These are phyloP conservation scores for Raphidocelis subcapitata DNA, from an alignment of 139 green algal genomes.

Conservation along the genomic window DNA sequence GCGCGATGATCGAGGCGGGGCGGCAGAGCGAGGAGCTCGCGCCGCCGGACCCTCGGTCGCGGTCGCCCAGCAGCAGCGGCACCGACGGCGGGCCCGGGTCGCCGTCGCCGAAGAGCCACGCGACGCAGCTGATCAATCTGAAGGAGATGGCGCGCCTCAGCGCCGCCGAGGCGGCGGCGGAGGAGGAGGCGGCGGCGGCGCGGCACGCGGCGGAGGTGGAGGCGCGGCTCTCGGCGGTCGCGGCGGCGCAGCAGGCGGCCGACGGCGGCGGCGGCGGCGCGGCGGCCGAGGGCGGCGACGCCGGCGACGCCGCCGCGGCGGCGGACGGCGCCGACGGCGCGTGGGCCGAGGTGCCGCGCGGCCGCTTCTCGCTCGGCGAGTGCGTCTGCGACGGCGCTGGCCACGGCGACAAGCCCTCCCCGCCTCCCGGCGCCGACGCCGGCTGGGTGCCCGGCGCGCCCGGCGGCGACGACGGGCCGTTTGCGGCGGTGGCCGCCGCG, in stretches of 20 bases:
- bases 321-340: not conserved
- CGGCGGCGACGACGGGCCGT: too few relatives aligned
- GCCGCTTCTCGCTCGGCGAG: not conserved
- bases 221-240: not conserved
- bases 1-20: too few relatives aligned
- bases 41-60: too few relatives aligned
- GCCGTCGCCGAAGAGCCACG: constrained; percentile 26
- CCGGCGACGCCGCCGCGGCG: too few relatives aligned
- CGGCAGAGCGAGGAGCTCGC: too few relatives aligned
- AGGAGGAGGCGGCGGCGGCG: not conserved
- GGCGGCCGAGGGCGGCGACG: too few relatives aligned
- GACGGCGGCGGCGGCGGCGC: not conserved
- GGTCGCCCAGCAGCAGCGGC: not conserved
- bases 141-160: constrained; percentile 23
- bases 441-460: too few relatives aligned
- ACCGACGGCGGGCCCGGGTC: too few relatives aligned
- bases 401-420: too few relatives aligned
- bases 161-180: constrained; percentile 4
- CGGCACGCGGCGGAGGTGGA: constrained; percentile 17
- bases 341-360: too few relatives aligned
- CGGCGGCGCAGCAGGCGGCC: not conserved
- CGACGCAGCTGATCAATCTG: constrained; percentile 39
- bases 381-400: too few relatives aligned
- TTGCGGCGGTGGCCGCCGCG: not conserved
- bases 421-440: too few relatives aligned